phyloP scores from a whole-genome alignment of 2,329 filamentous ascomycete genomes.

The Alternaria consortialis region DNA sequence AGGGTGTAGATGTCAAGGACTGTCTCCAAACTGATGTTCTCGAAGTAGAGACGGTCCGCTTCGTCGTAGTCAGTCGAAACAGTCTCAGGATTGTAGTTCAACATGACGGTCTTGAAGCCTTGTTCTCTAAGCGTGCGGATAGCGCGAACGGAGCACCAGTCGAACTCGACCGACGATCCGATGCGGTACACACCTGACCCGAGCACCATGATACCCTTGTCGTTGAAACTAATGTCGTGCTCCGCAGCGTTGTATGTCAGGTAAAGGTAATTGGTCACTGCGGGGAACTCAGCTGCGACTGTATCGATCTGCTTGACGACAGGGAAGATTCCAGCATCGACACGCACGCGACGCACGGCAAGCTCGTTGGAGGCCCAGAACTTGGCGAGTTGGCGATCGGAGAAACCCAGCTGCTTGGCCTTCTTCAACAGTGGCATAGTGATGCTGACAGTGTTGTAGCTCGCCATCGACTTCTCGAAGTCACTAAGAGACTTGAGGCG shows the following conservation, averaged over 20 bases:
- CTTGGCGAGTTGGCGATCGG: constrained; percentile 89
- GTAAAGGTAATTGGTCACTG: constrained; percentile 95
- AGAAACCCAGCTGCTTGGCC: constrained; percentile 94
- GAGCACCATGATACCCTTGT: constrained; percentile 94
- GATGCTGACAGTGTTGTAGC: constrained; percentile 72
- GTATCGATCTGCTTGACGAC: constrained; percentile 99
- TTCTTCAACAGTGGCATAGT: constrained; percentile 74
- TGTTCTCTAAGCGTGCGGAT: constrained; percentile 87
- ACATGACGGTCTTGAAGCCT: constrained; percentile 94
- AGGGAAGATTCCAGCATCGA: constrained; percentile 86
- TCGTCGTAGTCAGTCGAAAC: constrained; percentile 93
- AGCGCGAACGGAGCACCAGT: constrained; percentile 97
- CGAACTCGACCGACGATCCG: constrained; percentile 96
- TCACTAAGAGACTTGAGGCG: constrained; percentile 91
- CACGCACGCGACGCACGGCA: constrained; percentile 81
- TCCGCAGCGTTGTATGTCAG: constrained; percentile 92
- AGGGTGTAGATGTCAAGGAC: constrained; percentile 93
- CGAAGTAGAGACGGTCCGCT: constrained; percentile 93
- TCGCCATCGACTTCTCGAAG: constrained; percentile 82
- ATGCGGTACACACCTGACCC: constrained; percentile 97
- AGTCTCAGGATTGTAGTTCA: constrained; percentile 84
- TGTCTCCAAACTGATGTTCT: constrained; percentile 90
- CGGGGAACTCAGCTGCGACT: constrained; percentile 95
- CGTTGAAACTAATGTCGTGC: constrained; percentile 83
- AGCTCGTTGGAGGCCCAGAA: constrained; percentile 96